Evolutionary conservation across 345 rosid genomes (phyloP).

Genomic region (Brassica carinata): DNA sequence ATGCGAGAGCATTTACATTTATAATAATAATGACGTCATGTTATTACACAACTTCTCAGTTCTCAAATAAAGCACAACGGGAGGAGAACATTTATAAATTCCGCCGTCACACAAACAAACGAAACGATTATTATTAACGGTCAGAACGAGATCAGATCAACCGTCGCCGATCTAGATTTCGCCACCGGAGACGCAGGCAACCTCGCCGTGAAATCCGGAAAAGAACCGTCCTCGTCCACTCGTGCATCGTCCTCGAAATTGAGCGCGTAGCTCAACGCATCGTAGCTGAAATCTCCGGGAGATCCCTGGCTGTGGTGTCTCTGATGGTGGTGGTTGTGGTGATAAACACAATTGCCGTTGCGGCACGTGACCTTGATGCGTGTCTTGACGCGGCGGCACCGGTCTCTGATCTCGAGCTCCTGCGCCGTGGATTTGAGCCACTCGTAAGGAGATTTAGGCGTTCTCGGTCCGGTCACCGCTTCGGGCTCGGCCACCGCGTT

Average conservation of each 20-base stretch:
- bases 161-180: slow-evolving; percentile 23
- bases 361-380: slow-evolving; percentile 38
- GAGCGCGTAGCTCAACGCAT: slow-evolving; percentile 62
- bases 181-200: slow-evolving; percentile 54
- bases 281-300: slow-evolving; percentile 64
- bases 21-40: slow-evolving; percentile 29
- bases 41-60: background rate
- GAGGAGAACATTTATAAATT: slow-evolving; percentile 10
- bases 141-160: slow-evolving; percentile 39
- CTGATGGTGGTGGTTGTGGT: slow-evolving; percentile 21
- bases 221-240: slow-evolving; percentile 45
- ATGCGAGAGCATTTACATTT: slow-evolving; percentile 24
- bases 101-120: slow-evolving; percentile 9
- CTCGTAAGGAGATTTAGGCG: slow-evolving; percentile 47
- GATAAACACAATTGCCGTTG: slow-evolving; percentile 29
- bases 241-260: slow-evolving; percentile 62
- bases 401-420: slow-evolving; percentile 48
- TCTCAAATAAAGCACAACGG: slow-evolving; percentile 3
- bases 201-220: slow-evolving; percentile 51
- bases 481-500: slow-evolving; percentile 34
- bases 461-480: slow-evolving; percentile 25
- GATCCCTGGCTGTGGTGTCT: slow-evolving; percentile 31
- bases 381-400: slow-evolving; percentile 46
- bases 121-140: background rate
- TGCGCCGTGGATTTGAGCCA: slow-evolving; percentile 51